phyloP scores from a whole-genome alignment of 1,284 basidiomycete genomes.

The Cutaneotrichosporon arboriforme region DNA sequence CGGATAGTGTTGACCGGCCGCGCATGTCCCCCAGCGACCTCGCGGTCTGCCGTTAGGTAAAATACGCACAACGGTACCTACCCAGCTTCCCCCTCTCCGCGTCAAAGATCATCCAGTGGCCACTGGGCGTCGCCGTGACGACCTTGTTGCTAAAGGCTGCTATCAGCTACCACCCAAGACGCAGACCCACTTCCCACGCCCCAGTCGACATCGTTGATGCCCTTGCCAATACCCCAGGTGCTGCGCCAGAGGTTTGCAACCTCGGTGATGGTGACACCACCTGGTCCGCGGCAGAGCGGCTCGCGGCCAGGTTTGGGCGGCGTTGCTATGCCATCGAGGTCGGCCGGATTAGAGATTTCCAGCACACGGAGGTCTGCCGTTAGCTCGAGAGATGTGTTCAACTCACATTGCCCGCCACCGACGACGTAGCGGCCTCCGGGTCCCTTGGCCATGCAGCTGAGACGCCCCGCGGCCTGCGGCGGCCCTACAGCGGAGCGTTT shows the following conservation, averaged over 20 bases:
- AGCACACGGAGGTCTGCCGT: constrained; percentile 39
- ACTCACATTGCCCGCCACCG: constrained; percentile 46
- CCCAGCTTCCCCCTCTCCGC: constrained; percentile 69
- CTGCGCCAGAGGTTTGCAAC: constrained; percentile 46
- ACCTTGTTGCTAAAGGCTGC: constrained; percentile 71
- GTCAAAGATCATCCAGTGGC: constrained; percentile 81
- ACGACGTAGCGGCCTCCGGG: constrained; percentile 38
- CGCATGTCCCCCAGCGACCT: constrained; percentile 62
- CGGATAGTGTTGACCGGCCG: constrained; percentile 66
- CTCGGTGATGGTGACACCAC: constrained; percentile 39
- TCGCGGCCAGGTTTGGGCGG: constrained; percentile 1
- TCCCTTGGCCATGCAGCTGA: constrained; percentile 43
- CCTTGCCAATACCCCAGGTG: constrained; percentile 38
- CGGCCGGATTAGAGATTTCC: constrained; percentile 25
- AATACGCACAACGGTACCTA: constrained; percentile 41
- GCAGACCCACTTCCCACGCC: constrained; percentile 62
- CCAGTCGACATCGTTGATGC: constrained; percentile 66
- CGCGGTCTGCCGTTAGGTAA: constrained; percentile 54
- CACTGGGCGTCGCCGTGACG: constrained; percentile 72
- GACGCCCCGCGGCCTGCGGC: constrained; percentile 19
- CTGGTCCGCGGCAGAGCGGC: constrained; percentile 32
- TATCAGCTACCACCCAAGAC: background rate
- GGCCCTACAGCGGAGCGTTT: constrained; percentile 17
- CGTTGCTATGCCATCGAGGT: background rate
- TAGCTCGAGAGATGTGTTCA: background rate